These are phyloP conservation scores for Alternaria viburni DNA, from an alignment of 2,329 filamentous ascomycete genomes.

Conservation along the genomic window DNA sequence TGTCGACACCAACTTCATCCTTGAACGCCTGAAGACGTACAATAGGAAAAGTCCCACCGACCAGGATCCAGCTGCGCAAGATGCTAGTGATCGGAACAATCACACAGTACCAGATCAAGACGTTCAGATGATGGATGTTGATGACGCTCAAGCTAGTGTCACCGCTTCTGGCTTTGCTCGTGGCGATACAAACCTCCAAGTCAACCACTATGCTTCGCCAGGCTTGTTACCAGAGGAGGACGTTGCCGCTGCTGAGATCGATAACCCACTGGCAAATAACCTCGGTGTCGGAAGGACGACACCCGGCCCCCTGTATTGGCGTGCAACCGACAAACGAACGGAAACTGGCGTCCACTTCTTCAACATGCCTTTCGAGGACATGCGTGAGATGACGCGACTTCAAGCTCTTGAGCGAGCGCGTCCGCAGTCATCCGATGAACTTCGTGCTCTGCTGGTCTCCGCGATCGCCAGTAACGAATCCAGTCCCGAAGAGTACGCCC, in stretches of 20 bases:
- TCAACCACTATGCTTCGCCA: neutral
- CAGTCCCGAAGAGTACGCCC: neutral
- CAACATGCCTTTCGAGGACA: neutral
- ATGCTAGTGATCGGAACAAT: neutral
- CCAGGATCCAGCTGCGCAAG: neutral
- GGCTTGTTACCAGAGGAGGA: neutral
- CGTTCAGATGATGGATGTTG: neutral
- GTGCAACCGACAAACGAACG: neutral
- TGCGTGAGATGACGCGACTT: neutral
- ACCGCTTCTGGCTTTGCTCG: rapidly evolving
- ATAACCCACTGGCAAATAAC: rapidly evolving
- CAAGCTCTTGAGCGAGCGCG: neutral
- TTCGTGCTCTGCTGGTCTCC: neutral
- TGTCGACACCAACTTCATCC: neutral
- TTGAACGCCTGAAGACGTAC: neutral
- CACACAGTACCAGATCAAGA: neutral
- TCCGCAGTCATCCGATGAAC: neutral
- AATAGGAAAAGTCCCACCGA: too few species aligned
- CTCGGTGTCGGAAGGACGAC: neutral
- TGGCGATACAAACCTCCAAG: neutral
- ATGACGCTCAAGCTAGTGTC: too few species aligned
- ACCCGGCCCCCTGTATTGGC: neutral
- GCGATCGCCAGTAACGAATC: neutral
- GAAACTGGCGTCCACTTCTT: neutral
- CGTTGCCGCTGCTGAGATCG: rapidly evolving